phyloP scores from a whole-genome alignment of 2,329 filamentous ascomycete genomes.

The Arachnopeziza araneosa region DNA sequence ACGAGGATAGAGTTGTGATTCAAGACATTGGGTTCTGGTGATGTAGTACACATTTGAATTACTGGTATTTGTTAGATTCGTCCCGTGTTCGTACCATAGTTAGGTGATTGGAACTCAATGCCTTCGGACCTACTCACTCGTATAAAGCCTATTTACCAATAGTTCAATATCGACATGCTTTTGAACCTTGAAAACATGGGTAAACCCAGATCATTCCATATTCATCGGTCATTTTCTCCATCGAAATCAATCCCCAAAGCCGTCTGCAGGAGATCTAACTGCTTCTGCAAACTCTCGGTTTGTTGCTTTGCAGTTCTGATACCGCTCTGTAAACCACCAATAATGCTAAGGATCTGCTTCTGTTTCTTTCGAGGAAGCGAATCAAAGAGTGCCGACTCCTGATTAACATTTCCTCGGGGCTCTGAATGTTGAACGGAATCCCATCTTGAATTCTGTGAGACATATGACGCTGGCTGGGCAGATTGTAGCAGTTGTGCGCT shows the following conservation, averaged over 20 bases:
- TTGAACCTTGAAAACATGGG: neutral
- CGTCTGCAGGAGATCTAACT: slow-evolving; percentile 19
- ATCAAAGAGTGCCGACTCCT: slow-evolving; percentile 16
- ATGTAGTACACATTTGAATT: too few relatives aligned
- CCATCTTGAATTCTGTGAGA: neutral
- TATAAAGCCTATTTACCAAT: too few relatives aligned
- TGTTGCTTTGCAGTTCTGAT: slow-evolving; percentile 20
- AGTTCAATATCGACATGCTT: too few relatives aligned
- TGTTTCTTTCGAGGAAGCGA: slow-evolving; percentile 22
- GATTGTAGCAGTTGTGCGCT: neutral
- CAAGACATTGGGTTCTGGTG: too few relatives aligned
- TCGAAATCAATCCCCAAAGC: slow-evolving; percentile 17
- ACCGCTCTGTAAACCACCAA: slow-evolving; percentile 23
- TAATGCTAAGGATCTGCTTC: slow-evolving; percentile 21
- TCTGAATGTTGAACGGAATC: neutral
- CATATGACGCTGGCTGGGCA: neutral
- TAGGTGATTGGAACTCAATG: too few relatives aligned
- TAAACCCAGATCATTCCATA: neutral
- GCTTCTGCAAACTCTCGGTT: slow-evolving; percentile 21
- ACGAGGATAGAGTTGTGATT: too few relatives aligned
- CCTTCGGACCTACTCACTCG: too few relatives aligned
- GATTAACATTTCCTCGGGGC: neutral
- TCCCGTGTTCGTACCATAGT: too few relatives aligned
- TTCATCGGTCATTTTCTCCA: slow-evolving; percentile 10
- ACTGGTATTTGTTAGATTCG: too few relatives aligned